Evolutionary conservation across 805 yeast genomes (phyloP), one percentile per base, ranked within the genome.

Genomic region (Kodamaea nitidulidarum): DNA sequence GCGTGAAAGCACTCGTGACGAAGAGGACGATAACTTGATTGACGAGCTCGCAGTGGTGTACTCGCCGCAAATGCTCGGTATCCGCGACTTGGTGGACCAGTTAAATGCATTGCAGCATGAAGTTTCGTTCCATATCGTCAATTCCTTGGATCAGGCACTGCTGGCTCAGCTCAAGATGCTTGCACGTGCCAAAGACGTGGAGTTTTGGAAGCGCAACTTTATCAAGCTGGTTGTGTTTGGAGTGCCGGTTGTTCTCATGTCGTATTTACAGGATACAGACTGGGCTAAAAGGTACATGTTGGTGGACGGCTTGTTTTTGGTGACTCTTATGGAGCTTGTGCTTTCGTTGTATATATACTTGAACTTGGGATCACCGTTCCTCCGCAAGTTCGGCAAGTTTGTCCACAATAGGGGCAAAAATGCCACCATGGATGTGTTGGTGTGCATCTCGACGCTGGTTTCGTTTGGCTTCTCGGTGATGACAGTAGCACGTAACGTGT

Each of bases 371-470:
- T 50, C 64, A 5, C 67, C 73, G 25, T 93, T 88, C 54, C 79
- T 79, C 60, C 63, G 60, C 35, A 81, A 86, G 40, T 76, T 93
- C 6, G 71, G 62, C 54, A 74, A 73, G 25, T 81, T 95, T 5
- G 42, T 88, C 15, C 68, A 68, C 38, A 88, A 85, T 52, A 73
- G 80, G 4, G 65, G 77, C n/a, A 51, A 43, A 16, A 60, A 56
- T 40, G 80, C 86, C 16, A 88, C 91, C 6, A 95, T 93, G 98
- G 98, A 93, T 60, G 84, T 91, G 2, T 69, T 93, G 43, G 88
- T 93, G 26, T 80, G 84, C 38, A 69, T 85, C 15, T 87, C 97
- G 3, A 88, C 96, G 0, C 63, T 81, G 35, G 78, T 84, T 15
- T 86, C 96, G 4, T 93, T 78, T 54, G 35, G 67, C 4, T 91